Evolutionary conservation across 805 yeast species (phyloP).

Genomic region (Cyberlindnera saturnus): DNA sequence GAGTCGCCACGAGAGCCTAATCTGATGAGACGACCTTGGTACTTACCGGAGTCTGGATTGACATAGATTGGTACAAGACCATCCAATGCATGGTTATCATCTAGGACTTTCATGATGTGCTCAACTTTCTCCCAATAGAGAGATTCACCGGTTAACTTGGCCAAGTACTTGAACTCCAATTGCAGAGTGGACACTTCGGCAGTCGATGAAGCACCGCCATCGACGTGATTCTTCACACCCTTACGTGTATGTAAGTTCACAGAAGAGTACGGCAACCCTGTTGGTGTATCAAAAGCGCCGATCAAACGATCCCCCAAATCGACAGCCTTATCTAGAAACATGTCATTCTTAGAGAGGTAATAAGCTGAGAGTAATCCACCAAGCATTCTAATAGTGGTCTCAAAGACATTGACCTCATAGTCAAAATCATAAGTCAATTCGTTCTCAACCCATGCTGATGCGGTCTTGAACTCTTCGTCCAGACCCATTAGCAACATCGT

Average conservation of each 20-base stretch:
- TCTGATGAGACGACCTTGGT: constrained; percentile 59
- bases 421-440: constrained; percentile 68
- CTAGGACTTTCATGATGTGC: constrained; percentile 63
- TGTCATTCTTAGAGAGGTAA: constrained; percentile 60
- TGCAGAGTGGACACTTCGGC: constrained; percentile 89
- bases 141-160: constrained; percentile 73
- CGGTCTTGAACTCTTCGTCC: constrained; percentile 52
- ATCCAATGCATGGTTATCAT: constrained; percentile 54
- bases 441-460: constrained; percentile 68
- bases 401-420: constrained; percentile 76
- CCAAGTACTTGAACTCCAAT: constrained; percentile 77
- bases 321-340: constrained; percentile 71
- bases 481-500: constrained; percentile 69
- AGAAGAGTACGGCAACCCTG: constrained; percentile 76
- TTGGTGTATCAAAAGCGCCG: constrained; percentile 57
- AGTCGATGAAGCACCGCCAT: constrained; percentile 76
- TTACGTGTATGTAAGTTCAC: constrained; percentile 63
- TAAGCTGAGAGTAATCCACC: constrained; percentile 89
- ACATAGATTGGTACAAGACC: constrained; percentile 84
- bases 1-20: constrained; percentile 92
- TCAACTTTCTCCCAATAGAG: constrained; percentile 78
- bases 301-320: constrained; percentile 69
- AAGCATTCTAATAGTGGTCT: constrained; percentile 90
- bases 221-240: constrained; percentile 57
- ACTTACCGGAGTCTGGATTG: constrained; percentile 67